Evolutionary conservation across 148 eudicot genomes (phyloP).

Genomic region (Fagopyrum homotropicum): DNA sequence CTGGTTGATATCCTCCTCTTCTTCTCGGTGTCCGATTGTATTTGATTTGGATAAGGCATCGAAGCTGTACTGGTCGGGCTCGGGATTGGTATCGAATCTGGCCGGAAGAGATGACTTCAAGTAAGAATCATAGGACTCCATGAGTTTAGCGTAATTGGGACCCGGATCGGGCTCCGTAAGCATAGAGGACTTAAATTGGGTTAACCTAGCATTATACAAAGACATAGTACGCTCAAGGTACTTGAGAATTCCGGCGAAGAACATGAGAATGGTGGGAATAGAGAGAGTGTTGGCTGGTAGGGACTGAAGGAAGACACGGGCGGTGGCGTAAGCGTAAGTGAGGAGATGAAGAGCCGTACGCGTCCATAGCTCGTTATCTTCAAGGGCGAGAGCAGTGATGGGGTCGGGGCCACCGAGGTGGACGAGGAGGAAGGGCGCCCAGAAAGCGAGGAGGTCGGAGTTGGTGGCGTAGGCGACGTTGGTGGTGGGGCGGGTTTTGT

Average conservation of each 20-base stretch:
- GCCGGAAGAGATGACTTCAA: constrained; percentile 26
- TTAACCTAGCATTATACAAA: too few species aligned
- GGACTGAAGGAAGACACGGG: constrained; percentile 20
- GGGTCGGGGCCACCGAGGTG: too few species aligned
- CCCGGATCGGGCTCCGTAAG: too few species aligned
- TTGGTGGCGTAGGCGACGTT: too few species aligned
- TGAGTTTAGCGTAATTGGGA: too few species aligned
- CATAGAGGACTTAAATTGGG: too few species aligned
- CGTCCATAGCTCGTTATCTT: constrained; percentile 20
- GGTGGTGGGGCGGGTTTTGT: constrained; percentile 7
- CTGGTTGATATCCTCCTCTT: too few species aligned
- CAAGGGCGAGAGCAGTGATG: neutral
- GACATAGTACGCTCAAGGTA: too few species aligned
- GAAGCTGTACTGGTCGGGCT: constrained; percentile 19
- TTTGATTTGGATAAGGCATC: neutral
- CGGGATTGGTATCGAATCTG: constrained; percentile 19
- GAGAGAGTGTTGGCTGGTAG: constrained; percentile 14
- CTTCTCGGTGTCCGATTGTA: neutral
- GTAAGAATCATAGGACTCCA: constrained; percentile 22
- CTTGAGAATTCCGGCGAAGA: too few species aligned
- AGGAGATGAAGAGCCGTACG: constrained; percentile 24
- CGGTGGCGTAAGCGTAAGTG: constrained; percentile 20
- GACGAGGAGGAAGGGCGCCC: too few species aligned
- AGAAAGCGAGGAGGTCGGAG: too few species aligned
- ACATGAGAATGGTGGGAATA: neutral